A percentile compares a stretch with the other conserved stretches of the same genome.
Conservation (phyloP, 148 eudicot genomes). For the Rhododendron henanense region DNA sequence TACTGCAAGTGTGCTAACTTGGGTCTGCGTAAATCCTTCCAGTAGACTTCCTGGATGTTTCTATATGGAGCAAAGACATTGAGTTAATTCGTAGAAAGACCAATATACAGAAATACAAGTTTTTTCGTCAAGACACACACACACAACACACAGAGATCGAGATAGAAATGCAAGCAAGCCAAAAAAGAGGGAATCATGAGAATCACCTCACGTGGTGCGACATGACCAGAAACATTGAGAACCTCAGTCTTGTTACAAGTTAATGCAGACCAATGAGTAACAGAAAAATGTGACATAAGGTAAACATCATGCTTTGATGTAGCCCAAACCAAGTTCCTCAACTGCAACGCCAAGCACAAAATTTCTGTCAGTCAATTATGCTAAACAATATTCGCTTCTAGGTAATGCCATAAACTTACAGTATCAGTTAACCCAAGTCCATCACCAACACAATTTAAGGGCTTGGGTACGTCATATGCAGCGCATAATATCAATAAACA, state of each 20-base stretch:
- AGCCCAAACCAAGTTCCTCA: constrained; percentile 93
- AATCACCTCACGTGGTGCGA: constrained; percentile 75
- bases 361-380: constrained; percentile 5
- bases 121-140: neutral
- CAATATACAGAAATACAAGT: neutral
- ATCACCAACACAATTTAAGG: neutral
- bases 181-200: neutral
- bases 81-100: neutral
- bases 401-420: neutral
- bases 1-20: constrained; percentile 87
- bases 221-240: constrained; percentile 78
- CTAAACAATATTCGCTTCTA: neutral
- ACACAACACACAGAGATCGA: neutral
- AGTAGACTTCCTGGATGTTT: constrained; percentile 84
- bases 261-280: constrained; percentile 51
- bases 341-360: constrained; percentile 39
- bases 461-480: neutral
- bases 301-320: constrained; percentile 87
- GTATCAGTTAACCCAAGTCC: neutral
- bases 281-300: constrained; percentile 62
- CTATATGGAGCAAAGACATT: constrained; percentile 19
- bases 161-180: neutral
- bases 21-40: constrained; percentile 82
- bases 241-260: constrained; percentile 54
- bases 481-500: neutral